Base-by-base conservation (phyloP, 345 rosid species). In the Mercurialis annua region DNA sequence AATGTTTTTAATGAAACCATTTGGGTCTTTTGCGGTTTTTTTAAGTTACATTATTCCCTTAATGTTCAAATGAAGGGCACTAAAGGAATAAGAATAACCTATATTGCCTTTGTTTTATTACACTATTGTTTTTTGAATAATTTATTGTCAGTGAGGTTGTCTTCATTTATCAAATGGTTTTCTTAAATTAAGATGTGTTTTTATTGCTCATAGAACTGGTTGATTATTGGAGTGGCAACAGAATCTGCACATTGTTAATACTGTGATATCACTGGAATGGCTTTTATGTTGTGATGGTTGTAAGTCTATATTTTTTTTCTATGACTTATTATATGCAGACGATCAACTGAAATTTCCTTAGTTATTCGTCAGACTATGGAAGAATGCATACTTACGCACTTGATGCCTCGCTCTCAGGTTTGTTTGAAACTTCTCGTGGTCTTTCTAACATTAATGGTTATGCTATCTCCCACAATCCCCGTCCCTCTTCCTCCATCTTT, bases 341-440 rank as follows among this genome's bases (percentile, higher is more conserved):
- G 93, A 72, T 91, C 98, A n/a, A 94, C 89, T 9, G 98, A 94
- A 81, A 84, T 94, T 66, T 94, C 98, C 44, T 82, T 89, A 42
- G 93, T 89, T 43, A 87, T 94, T 65, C 97, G 97, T 59, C 97
- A 88, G 81, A 87, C 99, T 15, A 86, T 94, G 97, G 99, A 89
- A 82, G 93, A 89, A 6, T 85, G 90, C 84, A 94, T 94, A 66
- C 51, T 87, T 78, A 91, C 96, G 1, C 82, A 91, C 54, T 60
- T 86, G 52, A 80, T 91, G 90, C 97, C 99, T 73, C 93, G 82
- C 65, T 89, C 99, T 75, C 98, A 94, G 99, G 98, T 93, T 79
- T 10, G 27, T 6, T 44, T 27, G 12, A n/a, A 30, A 14, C 43
- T 67, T 18, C 33, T 49, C 40, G 16, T 8, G 27, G 59, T 40